Conservation (phyloP, 2,329 filamentous ascomycete genomes). For the Fusarium marasasianum region DNA sequence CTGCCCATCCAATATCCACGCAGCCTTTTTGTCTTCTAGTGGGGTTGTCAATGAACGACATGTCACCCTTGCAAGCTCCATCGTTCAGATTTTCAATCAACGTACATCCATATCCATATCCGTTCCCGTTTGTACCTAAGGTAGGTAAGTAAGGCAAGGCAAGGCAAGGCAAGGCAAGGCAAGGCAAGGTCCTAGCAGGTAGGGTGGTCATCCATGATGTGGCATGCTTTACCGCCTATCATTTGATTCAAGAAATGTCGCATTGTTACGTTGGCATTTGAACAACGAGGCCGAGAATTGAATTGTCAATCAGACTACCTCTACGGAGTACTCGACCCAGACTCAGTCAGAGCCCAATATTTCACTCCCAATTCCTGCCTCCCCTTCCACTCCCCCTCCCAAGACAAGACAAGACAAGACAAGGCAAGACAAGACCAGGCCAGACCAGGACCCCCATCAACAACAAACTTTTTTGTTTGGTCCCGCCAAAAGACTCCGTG, state of each 20-base stretch:
- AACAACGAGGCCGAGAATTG: background rate
- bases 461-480: slow-evolving; percentile 4
- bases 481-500: slow-evolving; percentile 21
- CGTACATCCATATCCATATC: background rate
- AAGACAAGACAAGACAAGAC: background rate
- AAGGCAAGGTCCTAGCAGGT: background rate
- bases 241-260: slow-evolving; percentile 25
- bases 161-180: background rate
- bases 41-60: slow-evolving; percentile 30
- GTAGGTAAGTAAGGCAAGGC: background rate
- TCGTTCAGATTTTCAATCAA: background rate
- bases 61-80: slow-evolving; percentile 21
- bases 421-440: background rate
- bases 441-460: slow-evolving; percentile 11
- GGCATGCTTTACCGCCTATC: slow-evolving; percentile 32
- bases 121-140: background rate
- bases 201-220: slow-evolving; percentile 17
- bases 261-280: slow-evolving; percentile 11
- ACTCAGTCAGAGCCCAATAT: slow-evolving; percentile 15
- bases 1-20: slow-evolving; percentile 24
- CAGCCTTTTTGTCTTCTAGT: slow-evolving; percentile 23
- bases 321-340: background rate
- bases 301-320: background rate
- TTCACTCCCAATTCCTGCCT: slow-evolving; percentile 5
- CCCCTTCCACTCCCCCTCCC: background rate